Evolutionary conservation across 225 moss, liverwort and hornwort species (phyloP).

Genomic region (Neckera pumila): DNA sequence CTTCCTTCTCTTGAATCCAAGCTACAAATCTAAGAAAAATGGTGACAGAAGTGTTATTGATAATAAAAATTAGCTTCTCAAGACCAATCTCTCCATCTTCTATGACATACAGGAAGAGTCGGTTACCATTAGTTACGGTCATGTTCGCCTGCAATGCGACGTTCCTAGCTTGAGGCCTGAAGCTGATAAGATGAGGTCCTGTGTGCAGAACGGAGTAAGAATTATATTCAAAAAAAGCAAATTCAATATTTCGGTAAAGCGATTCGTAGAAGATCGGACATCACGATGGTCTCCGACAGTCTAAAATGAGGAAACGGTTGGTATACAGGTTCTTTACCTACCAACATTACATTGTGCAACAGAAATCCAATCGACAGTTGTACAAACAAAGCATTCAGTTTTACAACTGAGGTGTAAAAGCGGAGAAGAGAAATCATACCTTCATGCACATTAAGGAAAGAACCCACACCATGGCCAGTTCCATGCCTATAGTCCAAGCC

Average conservation of each 20-base stretch:
- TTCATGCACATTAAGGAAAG: slow-evolving; percentile 76
- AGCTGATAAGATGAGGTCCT: slow-evolving; percentile 86
- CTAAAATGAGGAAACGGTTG: neutral
- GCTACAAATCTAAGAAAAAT: neutral
- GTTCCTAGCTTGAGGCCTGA: slow-evolving; percentile 80
- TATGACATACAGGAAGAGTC: neutral
- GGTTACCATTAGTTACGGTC: slow-evolving; percentile 72
- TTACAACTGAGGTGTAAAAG: neutral
- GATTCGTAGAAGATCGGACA: neutral
- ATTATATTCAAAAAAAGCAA: neutral
- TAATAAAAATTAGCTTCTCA: neutral
- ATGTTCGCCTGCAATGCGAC: slow-evolving; percentile 74
- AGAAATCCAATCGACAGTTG: neutral
- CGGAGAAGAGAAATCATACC: slow-evolving; percentile 12
- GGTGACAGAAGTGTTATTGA: neutral
- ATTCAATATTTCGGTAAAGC: neutral
- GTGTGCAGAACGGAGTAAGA: neutral
- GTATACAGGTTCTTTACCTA: neutral
- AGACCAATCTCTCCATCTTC: neutral
- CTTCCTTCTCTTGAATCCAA: neutral
- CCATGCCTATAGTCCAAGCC: slow-evolving; percentile 81
- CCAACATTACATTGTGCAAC: neutral
- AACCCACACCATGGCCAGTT: slow-evolving; percentile 81
- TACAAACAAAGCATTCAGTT: neutral
- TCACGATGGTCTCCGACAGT: neutral